Conservation (phyloP, 2,329 filamentous ascomycete genomes). For the Leptographium lundbergii region DNA sequence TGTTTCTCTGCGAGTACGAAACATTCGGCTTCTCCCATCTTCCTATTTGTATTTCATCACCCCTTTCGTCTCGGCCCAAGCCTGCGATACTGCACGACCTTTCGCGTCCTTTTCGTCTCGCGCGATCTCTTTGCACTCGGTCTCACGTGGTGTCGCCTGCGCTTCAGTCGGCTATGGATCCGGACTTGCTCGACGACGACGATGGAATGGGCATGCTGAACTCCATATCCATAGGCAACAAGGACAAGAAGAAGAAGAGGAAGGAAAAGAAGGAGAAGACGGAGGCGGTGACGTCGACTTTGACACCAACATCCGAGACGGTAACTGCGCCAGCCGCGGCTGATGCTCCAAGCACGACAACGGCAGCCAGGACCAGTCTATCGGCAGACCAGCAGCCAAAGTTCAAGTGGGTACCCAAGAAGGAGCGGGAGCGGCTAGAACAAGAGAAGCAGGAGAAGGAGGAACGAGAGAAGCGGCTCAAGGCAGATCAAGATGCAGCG, state of each 20-base stretch:
- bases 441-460: conserved; percentile 60
- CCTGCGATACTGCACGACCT: too few species aligned
- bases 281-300: background rate
- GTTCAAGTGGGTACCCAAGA: conserved; percentile 59
- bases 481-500: conserved; percentile 11
- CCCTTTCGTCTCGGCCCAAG: too few species aligned
- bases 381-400: background rate
- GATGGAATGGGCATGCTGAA: background rate
- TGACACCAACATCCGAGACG: background rate
- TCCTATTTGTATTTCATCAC: too few species aligned
- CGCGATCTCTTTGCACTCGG: too few species aligned
- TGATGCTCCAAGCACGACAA: background rate
- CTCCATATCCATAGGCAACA: background rate
- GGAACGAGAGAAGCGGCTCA: conserved; percentile 20
- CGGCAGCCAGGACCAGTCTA: background rate
- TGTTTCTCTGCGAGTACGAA: too few species aligned
- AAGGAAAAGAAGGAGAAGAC: background rate
- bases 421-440: conserved; percentile 67
- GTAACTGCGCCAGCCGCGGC: background rate
- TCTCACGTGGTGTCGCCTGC: too few species aligned
- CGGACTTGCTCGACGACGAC: background rate
- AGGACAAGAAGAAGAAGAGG: conserved; percentile 1
- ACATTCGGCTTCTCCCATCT: too few species aligned
- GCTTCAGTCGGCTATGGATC: background rate
- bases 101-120: too few species aligned